Conservation (phyloP, 1,284 basidiomycete species). For the Leccinum fallax region DNA sequence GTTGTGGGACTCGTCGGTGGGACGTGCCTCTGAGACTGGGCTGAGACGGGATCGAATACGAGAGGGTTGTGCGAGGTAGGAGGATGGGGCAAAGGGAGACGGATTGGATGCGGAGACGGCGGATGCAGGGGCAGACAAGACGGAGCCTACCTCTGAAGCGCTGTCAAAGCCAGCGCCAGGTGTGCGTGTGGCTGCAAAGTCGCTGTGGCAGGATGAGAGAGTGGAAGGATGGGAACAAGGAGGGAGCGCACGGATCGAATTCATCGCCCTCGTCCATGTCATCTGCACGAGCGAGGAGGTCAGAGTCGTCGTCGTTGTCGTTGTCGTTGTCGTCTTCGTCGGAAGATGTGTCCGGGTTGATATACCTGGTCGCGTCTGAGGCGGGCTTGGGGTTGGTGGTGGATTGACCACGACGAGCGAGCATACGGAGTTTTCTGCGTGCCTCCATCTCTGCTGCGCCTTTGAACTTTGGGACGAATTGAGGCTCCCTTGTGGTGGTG, state of each 20-base stretch:
- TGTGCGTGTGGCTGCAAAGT: constrained; percentile 53
- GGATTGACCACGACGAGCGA: constrained; percentile 50
- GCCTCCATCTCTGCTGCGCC: constrained; percentile 80
- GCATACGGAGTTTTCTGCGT: constrained; percentile 62
- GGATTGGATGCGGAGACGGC: constrained; percentile 52
- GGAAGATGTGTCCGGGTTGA: constrained; percentile 56
- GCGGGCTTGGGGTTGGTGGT: constrained; percentile 31
- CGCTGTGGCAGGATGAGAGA: constrained; percentile 34
- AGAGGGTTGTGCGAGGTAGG: constrained; percentile 43
- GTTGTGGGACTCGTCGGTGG: constrained; percentile 28
- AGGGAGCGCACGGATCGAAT: constrained; percentile 66
- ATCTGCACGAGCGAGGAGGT: constrained; percentile 48
- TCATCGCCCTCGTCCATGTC: constrained; percentile 69
- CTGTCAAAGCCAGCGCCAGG: constrained; percentile 53
- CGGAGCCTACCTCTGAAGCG: constrained; percentile 56
- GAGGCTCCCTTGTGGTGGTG: constrained; percentile 50
- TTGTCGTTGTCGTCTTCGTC: constrained; percentile 45
- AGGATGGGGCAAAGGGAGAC: constrained; percentile 49
- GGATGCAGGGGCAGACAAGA: constrained; percentile 51
- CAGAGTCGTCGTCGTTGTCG: constrained; percentile 52
- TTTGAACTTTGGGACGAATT: constrained; percentile 73
- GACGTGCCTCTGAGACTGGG: constrained; percentile 61
- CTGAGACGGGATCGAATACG: constrained; percentile 60
- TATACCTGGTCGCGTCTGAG: constrained; percentile 28
- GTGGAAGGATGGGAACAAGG: background rate